Conservation (phyloP, 2,329 filamentous ascomycete species). For the Ambrosiella beaveri region DNA sequence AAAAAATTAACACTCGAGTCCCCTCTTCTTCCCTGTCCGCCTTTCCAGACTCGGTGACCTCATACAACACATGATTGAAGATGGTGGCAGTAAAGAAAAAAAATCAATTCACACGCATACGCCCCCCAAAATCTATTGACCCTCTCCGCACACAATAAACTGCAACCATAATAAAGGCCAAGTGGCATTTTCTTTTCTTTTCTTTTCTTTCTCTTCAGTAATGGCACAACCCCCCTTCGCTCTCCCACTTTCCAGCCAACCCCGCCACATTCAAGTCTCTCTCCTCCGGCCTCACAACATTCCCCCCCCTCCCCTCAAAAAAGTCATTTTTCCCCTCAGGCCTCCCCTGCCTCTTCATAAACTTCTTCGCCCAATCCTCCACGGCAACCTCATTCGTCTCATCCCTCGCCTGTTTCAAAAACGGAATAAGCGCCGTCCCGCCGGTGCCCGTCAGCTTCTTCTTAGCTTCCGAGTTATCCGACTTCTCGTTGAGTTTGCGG, state of each 20-base stretch:
- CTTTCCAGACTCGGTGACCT: no score
- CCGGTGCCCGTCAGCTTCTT: conserved; percentile 61
- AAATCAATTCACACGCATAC: no score
- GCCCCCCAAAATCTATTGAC: no score
- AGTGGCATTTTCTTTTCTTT: no score
- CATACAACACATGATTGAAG: no score
- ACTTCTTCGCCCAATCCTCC: conserved; percentile 40
- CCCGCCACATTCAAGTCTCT: conserved; percentile 40
- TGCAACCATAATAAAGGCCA: no score
- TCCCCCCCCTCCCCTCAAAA: conserved; percentile 35
- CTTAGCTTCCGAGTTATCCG: conserved; percentile 6
- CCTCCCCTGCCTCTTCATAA: conserved; percentile 36
- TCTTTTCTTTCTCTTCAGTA: conserved; percentile 22
- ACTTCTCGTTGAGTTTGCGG: conserved; percentile 21
- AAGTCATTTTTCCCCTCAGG: conserved; percentile 37
- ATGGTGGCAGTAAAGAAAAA: no score
- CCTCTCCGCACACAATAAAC: no score
- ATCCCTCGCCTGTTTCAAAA: conserved; percentile 88
- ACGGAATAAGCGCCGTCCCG: conserved; percentile 83
- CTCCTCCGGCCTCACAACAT: conserved; percentile 20
- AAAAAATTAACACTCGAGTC: no score
- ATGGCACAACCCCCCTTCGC: conserved; percentile 50
- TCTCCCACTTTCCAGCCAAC: conserved; percentile 73
- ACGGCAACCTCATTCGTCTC: conserved; percentile 90
- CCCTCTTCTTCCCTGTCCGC: no score